phyloP scores from a whole-genome alignment of 140 eudicot species.

The Cichorium intybus region DNA sequence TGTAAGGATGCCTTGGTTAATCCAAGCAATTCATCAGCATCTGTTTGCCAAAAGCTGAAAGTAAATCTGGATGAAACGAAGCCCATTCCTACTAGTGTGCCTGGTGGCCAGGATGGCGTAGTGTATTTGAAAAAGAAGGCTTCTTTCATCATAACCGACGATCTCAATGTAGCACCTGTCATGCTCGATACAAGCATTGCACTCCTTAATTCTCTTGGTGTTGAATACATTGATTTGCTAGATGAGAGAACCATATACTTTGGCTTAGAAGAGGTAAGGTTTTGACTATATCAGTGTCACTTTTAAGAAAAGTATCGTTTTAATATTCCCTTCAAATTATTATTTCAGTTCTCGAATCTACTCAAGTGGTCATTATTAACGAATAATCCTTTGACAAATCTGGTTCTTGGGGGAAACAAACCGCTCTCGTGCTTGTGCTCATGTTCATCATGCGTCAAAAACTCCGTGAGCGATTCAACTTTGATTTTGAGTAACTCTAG shows the following conservation, averaged over 20 bases:
- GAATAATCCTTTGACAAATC: conserved; percentile 25
- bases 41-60: conserved; percentile 19
- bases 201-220: conserved; percentile 19
- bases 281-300: neutral
- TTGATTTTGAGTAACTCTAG: neutral
- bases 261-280: conserved; percentile 19
- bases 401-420: conserved; percentile 12
- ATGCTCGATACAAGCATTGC: conserved; percentile 1
- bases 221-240: conserved; percentile 18
- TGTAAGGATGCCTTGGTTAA: conserved; percentile 18
- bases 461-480: neutral
- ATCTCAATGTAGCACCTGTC: conserved; percentile 18
- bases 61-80: conserved; percentile 3
- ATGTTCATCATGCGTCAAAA: neutral
- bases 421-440: neutral
- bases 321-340: neutral
- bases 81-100: neutral
- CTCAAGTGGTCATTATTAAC: conserved; percentile 32
- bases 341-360: conserved; percentile 29
- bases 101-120: neutral
- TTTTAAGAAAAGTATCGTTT: neutral
- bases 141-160: conserved; percentile 26
- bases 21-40: conserved; percentile 16
- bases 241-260: conserved; percentile 13
- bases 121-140: neutral